phyloP scores from a whole-genome alignment of 257 asterid genomes.

The Salvia miltiorrhiza region DNA sequence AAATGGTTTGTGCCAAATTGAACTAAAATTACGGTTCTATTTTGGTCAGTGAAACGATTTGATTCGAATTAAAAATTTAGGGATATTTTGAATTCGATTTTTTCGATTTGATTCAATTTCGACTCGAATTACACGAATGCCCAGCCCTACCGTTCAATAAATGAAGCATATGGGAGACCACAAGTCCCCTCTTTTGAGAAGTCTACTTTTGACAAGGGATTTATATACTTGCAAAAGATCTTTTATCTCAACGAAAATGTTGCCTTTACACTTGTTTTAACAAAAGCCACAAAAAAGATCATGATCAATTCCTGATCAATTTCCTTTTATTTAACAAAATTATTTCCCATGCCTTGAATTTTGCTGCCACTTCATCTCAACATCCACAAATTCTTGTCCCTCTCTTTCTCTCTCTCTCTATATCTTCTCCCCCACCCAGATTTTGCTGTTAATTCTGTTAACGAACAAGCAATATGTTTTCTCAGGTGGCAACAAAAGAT shows the following conservation, averaged over 20 bases:
- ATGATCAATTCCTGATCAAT: no score
- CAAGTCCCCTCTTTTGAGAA: background rate
- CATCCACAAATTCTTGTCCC: background rate
- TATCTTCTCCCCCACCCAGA: background rate
- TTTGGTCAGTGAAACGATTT: no score
- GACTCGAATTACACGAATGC: no score
- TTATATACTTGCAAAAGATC: background rate
- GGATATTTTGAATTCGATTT: no score
- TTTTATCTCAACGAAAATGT: slow-evolving; percentile 11
- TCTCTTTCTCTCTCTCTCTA: background rate
- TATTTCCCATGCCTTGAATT: background rate
- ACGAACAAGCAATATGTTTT: slow-evolving; percentile 5
- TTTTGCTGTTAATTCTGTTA: slow-evolving; percentile 20
- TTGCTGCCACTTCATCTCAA: background rate
- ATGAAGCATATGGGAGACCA: background rate
- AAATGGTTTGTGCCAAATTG: no score
- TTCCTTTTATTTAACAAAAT: slow-evolving; percentile 14
- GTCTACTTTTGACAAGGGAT: background rate
- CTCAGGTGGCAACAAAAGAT: slow-evolving; percentile 25
- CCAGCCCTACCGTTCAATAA: no score
- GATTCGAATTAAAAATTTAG: no score
- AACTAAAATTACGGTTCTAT: no score
- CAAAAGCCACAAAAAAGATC: background rate
- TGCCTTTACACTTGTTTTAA: background rate
- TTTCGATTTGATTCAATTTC: no score